Base-by-base conservation (phyloP, 768 basidiomycete species). In the Leccinum fibrillosum region DNA sequence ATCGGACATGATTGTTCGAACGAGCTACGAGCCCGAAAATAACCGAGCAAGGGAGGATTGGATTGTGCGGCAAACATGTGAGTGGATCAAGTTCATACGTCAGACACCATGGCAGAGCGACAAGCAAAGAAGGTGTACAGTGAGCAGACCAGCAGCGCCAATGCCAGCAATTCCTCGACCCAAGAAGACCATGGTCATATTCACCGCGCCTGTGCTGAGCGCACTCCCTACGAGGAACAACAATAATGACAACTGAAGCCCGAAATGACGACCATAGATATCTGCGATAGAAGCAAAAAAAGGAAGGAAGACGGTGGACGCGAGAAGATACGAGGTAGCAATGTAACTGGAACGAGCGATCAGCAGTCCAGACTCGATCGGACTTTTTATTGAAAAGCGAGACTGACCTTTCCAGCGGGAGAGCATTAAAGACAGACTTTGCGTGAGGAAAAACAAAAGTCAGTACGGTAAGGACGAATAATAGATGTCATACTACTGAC, bases 291-390 rank as follows among this genome's bases (percentile, higher is more conserved):
- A 77, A 1, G 78, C 81, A 47, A 79, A 83, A 8, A 83, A 62
- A 5, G 81, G 81, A 9, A 83, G 69, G 66, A 82, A 83, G 50
- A 82, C 79, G 3, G 82, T 81, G 17, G 80, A 80, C 0, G 82
- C 75, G 15, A 83, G 70, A 23, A 82, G 67, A 55, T 83, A 82
- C 2, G 76, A 63, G 1, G 82, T 83, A 44, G 82, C 81, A 19
- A 83, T 76, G 57, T 77, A 81, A 55, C 81, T 77, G 12, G 11
- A 26, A 13, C 12, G 13, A 37, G 28, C 11, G 7, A 26, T 39
- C 37, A 54, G 26, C 21, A 44, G 11, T 17, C 37, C 32, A 10
- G 39, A 28, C 37, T 47, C 4, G 2, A 0, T 12, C 2, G 8
- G 3, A 12, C 19, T 25, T 19, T 19, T 13, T 11, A 28, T 2